phyloP scores from a whole-genome alignment of 805 yeast genomes.

The Candida maris region DNA sequence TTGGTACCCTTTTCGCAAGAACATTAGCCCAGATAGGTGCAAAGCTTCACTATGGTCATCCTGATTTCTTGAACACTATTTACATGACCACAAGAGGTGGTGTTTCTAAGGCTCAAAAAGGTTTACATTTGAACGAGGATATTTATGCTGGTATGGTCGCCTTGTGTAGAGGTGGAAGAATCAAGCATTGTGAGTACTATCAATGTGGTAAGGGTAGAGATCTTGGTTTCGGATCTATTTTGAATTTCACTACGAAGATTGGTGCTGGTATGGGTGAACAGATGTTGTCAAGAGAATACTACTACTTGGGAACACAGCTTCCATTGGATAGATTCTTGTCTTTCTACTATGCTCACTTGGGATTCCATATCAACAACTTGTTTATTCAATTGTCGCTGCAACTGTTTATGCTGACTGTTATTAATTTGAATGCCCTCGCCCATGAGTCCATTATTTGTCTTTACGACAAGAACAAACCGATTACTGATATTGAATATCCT shows the following conservation, averaged over 20 bases:
- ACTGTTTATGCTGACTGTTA: conserved; percentile 63
- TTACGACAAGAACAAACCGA: conserved; percentile 61
- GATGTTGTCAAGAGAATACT: conserved; percentile 79
- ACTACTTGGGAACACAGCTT: conserved; percentile 73
- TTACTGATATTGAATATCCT: conserved; percentile 64
- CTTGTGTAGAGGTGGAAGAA: conserved; percentile 78
- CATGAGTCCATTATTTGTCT: conserved; percentile 68
- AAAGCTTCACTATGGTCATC: conserved; percentile 84
- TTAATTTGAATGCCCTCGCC: conserved; percentile 69
- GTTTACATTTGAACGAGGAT: conserved; percentile 82
- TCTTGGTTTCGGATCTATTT: conserved; percentile 80
- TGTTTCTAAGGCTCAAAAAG: conserved; percentile 82
- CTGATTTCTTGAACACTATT: conserved; percentile 73
- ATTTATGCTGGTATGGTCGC: conserved; percentile 88
- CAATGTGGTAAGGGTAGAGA: conserved; percentile 93
- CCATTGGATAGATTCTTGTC: conserved; percentile 80
- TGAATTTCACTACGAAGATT: conserved; percentile 82
- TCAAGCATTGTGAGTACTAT: conserved; percentile 81
- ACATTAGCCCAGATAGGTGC: conserved; percentile 84
- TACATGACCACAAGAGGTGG: conserved; percentile 88
- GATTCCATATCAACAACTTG: conserved; percentile 79
- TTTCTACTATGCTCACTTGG: conserved; percentile 83
- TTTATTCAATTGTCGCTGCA: conserved; percentile 75
- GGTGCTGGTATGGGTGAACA: conserved; percentile 96
- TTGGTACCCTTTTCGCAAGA: conserved; percentile 81